A percentile compares a stretch with the other conserved stretches of the same genome.
Evolutionary conservation across 768 basidiomycete species (phyloP).

Genomic region (Leccinum longicurvipes): DNA sequence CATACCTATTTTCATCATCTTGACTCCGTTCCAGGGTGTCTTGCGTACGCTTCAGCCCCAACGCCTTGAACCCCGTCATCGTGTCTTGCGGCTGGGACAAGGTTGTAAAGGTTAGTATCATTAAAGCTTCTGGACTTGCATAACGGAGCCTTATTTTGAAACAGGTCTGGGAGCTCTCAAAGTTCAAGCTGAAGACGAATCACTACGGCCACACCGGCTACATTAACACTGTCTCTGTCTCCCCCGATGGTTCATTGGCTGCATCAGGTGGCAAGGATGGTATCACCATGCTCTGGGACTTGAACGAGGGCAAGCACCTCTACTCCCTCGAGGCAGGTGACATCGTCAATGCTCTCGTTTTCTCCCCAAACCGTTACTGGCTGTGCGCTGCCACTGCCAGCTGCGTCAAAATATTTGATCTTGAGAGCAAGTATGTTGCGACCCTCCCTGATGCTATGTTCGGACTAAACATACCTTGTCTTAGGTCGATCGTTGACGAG

Average conservation of each 20-base stretch:
- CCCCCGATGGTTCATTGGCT: constrained; percentile 97
- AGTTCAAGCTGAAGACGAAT: constrained; percentile 99
- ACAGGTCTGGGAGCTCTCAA: constrained; percentile 99
- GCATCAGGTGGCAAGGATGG: constrained; percentile 99
- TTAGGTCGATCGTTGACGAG: constrained; percentile 95
- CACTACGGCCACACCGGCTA: constrained; percentile 99
- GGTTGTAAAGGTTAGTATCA: constrained; percentile 87
- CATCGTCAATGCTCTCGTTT: constrained; percentile 98
- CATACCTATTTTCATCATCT: background rate
- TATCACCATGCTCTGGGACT: constrained; percentile 99
- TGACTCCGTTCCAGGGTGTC: constrained; percentile 68
- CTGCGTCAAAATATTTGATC: constrained; percentile 98
- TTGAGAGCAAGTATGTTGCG: constrained; percentile 91
- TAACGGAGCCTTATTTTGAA: constrained; percentile 28
- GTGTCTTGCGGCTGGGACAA: constrained; percentile 99
- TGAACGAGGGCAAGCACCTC: constrained; percentile 99
- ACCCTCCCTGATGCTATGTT: background rate
- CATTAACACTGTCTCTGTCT: constrained; percentile 98
- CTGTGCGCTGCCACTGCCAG: constrained; percentile 96
- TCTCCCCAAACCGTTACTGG: constrained; percentile 99
- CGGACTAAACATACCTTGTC: background rate
- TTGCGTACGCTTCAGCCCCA: constrained; percentile 98
- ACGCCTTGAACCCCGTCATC: constrained; percentile 95
- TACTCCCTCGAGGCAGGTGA: constrained; percentile 99
- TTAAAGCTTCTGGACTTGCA: background rate